Conservation (phyloP, 805 yeast genomes). For the Dipodascopsis uninucleata region DNA sequence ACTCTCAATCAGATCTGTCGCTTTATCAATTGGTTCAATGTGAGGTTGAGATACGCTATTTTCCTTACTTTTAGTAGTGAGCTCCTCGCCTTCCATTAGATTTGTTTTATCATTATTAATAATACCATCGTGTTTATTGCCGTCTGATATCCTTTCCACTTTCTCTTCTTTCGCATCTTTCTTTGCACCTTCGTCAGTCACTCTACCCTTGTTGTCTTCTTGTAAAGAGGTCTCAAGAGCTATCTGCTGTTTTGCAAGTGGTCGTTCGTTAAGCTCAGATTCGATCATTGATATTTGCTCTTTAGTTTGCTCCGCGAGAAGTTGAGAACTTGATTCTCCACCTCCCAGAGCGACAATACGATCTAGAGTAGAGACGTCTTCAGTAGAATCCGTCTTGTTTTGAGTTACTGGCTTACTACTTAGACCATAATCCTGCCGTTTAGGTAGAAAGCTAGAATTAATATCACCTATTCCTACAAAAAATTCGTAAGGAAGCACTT, state of each 20-base stretch:
- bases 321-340: slow-evolving; percentile 48
- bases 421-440: slow-evolving; percentile 46
- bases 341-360: slow-evolving; percentile 27
- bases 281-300: slow-evolving; percentile 69
- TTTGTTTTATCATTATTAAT: no score
- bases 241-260: slow-evolving; percentile 77
- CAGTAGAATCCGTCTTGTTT: slow-evolving; percentile 7
- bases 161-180: no score
- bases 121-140: no score
- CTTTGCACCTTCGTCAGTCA: slow-evolving; percentile 1
- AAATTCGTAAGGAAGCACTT: slow-evolving; percentile 92
- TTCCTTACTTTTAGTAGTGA: no score
- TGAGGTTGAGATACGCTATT: no score
- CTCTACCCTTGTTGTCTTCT: neutral
- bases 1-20: no score
- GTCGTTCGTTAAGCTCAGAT: slow-evolving; percentile 76
- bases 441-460: slow-evolving; percentile 86
- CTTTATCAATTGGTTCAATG: no score
- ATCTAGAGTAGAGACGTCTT: slow-evolving; percentile 17
- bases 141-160: no score
- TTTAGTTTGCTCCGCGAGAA: slow-evolving; percentile 54
- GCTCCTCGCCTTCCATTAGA: no score
- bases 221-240: slow-evolving; percentile 49
- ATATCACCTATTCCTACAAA: slow-evolving; percentile 98
- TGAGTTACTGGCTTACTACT: no score